phyloP scores from a whole-genome alignment of 1,284 basidiomycete species.

The Pseudozyma pruni region DNA sequence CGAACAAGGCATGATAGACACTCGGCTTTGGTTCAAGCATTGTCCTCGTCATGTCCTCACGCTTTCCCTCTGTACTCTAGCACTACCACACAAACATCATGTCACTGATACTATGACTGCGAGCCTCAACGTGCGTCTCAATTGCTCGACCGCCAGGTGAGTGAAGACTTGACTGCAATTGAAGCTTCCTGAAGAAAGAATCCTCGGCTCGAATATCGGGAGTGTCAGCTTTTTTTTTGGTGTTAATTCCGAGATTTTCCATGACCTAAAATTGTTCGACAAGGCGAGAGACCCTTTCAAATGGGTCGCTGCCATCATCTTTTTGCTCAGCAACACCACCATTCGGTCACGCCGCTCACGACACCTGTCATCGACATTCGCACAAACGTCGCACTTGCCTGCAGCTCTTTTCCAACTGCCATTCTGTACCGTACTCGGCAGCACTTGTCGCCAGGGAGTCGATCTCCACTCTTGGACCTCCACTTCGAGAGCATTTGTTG shows the following conservation, averaged over 20 bases:
- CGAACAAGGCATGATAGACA: conserved; percentile 33
- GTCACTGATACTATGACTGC: too few species aligned
- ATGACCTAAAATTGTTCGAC: conserved; percentile 5
- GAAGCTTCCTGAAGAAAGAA: too few species aligned
- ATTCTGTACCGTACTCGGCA: too few species aligned
- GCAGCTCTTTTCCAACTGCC: too few species aligned
- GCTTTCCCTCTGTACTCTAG: conserved; percentile 29
- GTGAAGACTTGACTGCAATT: neutral
- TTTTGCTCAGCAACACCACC: conserved; percentile 2
- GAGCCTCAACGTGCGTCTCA: too few species aligned
- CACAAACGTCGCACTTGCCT: too few species aligned
- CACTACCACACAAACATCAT: conserved; percentile 5
- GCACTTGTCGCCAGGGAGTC: too few species aligned
- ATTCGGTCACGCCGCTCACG: neutral
- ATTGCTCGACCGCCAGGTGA: too few species aligned
- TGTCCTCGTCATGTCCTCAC: neutral
- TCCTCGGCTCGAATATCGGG: too few species aligned
- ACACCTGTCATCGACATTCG: neutral
- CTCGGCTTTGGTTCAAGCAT: too few species aligned
- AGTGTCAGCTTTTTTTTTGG: conserved; percentile 10
- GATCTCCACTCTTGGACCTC: too few species aligned
- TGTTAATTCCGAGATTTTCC: conserved; percentile 43
- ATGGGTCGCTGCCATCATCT: conserved; percentile 16
- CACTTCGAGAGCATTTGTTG: conserved; percentile 10
- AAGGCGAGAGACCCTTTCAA: conserved; percentile 41